Percentiles rank a stretch among this genome's conserved stretches.
These are phyloP conservation scores for Cladobotryum mycophilum DNA, from an alignment of 2,329 filamentous ascomycete species.

Conservation along the genomic window DNA sequence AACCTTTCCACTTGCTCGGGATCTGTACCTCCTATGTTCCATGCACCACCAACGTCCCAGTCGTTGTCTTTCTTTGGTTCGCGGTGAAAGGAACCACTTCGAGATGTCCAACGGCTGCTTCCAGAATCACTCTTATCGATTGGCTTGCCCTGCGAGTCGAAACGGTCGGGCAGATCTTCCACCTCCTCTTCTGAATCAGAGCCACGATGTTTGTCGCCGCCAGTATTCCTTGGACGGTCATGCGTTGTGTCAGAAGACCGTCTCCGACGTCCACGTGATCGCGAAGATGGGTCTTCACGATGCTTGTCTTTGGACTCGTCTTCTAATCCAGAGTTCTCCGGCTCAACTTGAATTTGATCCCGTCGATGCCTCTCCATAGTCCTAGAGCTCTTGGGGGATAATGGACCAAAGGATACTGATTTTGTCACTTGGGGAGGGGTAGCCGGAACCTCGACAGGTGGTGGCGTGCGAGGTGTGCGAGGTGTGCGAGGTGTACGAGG, in stretches of 20 bases:
- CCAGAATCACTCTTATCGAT: slow-evolving; percentile 23
- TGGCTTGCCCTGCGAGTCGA: slow-evolving; percentile 38
- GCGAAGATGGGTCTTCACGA: slow-evolving; percentile 15
- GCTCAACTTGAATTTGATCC: slow-evolving; percentile 24
- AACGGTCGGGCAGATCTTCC: slow-evolving; percentile 37
- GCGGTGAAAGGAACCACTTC: slow-evolving; percentile 39
- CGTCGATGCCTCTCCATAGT: slow-evolving; percentile 38
- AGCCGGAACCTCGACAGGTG: slow-evolving; percentile 1
- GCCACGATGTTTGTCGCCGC: neutral
- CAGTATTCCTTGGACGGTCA: slow-evolving; percentile 21
- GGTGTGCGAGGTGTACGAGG: slow-evolving; percentile 5
- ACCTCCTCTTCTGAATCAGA: slow-evolving; percentile 28
- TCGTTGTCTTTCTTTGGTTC: slow-evolving; percentile 25
- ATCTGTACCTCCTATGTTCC: slow-evolving; percentile 41
- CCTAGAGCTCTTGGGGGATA: slow-evolving; percentile 43
- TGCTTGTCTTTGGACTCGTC: slow-evolving; percentile 14
- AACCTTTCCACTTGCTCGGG: slow-evolving; percentile 31
- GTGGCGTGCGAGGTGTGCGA: neutral
- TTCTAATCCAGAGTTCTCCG: slow-evolving; percentile 13
- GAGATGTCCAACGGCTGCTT: slow-evolving; percentile 25
- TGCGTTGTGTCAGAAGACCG: slow-evolving; percentile 31
- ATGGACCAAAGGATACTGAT: slow-evolving; percentile 41
- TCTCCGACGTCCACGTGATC: slow-evolving; percentile 17
- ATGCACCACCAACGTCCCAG: slow-evolving; percentile 34
- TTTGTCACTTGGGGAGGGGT: slow-evolving; percentile 22